These are phyloP conservation scores for Cercospora beticola DNA, from an alignment of 2,329 filamentous ascomycete species.

Conservation along the genomic window DNA sequence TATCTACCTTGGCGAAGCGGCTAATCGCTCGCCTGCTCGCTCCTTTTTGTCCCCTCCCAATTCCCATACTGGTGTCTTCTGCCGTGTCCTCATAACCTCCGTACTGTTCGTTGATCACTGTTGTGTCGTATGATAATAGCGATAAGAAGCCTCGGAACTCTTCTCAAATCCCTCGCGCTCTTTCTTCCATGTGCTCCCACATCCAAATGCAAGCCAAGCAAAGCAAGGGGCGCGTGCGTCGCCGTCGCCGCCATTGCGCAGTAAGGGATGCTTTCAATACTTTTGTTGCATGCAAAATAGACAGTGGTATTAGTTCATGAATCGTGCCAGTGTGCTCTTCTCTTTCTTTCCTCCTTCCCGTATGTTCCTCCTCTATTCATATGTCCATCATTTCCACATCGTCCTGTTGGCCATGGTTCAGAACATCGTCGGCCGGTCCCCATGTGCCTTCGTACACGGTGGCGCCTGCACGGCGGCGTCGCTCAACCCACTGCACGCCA, in stretches of 20 bases:
- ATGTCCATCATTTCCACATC: conserved; percentile 63
- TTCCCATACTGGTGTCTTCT: neutral
- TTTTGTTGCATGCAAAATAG: neutral
- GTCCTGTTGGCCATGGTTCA: conserved; percentile 48
- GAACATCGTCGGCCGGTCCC: conserved; percentile 71
- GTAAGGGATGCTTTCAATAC: conserved; percentile 11
- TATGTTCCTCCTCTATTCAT: conserved; percentile 22
- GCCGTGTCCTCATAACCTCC: neutral
- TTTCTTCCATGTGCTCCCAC: neutral
- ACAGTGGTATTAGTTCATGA: neutral
- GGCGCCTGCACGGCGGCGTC: conserved; percentile 78
- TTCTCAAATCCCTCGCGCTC: neutral
- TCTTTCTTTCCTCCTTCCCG: neutral
- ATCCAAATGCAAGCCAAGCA: neutral
- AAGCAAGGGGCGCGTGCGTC: neutral
- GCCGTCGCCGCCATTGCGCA: neutral
- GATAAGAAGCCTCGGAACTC: neutral
- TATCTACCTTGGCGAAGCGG: neutral
- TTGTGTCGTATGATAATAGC: neutral
- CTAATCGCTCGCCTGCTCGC: neutral
- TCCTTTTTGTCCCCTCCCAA: neutral
- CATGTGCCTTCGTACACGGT: conserved; percentile 95
- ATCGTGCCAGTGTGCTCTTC: neutral
- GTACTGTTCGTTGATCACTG: neutral
- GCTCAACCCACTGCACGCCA: conserved; percentile 76